These are phyloP conservation scores for Tetrahymena malaccensis DNA, from an alignment of 73 alveolate species.

Conservation along the genomic window DNA sequence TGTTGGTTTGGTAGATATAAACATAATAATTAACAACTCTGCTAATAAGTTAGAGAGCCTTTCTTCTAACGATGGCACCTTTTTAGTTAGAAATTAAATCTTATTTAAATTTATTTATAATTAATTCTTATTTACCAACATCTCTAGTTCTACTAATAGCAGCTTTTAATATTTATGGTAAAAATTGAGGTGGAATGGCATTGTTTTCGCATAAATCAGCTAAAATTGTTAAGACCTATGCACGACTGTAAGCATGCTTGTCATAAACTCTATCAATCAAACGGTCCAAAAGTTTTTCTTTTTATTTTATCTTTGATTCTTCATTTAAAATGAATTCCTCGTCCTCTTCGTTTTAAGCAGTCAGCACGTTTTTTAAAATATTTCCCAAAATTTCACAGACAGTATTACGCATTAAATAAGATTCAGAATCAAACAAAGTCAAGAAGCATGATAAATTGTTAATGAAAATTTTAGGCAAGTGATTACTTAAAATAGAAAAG, in stretches of 20 bases:
- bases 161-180: neutral
- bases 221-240: neutral
- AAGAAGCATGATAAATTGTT: neutral
- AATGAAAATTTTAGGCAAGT: neutral
- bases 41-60: neutral
- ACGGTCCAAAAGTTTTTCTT: neutral
- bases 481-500: neutral
- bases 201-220: neutral
- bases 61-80: neutral
- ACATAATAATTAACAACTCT: neutral
- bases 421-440: neutral
- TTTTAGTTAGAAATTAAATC: neutral
- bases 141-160: neutral
- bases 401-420: neutral
- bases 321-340: neutral
- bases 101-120: neutral
- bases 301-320: neutral
- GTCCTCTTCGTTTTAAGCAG: neutral
- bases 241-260: neutral
- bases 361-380: neutral
- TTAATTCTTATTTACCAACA: neutral
- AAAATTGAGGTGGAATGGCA: neutral
- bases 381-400: neutral
- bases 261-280: neutral
- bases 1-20: neutral